These are phyloP conservation scores for Dorcoceras hygrometricum DNA, from an alignment of 257 asterid species.

Conservation along the genomic window DNA sequence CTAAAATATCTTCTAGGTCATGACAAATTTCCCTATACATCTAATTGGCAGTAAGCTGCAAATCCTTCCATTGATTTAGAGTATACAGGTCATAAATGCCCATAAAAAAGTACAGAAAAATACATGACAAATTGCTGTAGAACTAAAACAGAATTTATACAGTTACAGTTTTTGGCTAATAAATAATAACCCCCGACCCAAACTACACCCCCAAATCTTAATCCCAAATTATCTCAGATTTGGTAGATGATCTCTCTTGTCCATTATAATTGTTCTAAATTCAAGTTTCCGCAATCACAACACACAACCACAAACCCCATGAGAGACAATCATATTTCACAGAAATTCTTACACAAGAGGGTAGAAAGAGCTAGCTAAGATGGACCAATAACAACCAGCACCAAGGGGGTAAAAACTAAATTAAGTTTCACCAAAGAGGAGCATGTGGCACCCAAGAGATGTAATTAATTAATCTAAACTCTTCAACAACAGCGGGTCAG, in stretches of 20 bases:
- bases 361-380: neutral
- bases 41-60: neutral
- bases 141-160: neutral
- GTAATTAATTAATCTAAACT: no score
- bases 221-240: neutral
- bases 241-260: neutral
- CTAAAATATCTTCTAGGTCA: neutral
- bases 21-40: neutral
- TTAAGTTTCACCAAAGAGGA: no score
- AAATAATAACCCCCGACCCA: neutral
- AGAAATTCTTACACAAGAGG: neutral
- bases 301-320: neutral
- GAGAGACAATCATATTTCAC: neutral
- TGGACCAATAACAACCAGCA: neutral
- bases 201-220: neutral
- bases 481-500: no score
- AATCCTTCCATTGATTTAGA: no score
- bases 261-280: neutral
- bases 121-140: neutral
- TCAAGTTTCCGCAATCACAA: neutral
- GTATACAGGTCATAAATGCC: no score
- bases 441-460: no score
- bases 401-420: neutral
- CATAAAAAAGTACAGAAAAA: no score
- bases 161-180: neutral